Evolutionary conservation across 2,329 filamentous ascomycete genomes (phyloP).

Genomic region (Penicillium sp.): DNA sequence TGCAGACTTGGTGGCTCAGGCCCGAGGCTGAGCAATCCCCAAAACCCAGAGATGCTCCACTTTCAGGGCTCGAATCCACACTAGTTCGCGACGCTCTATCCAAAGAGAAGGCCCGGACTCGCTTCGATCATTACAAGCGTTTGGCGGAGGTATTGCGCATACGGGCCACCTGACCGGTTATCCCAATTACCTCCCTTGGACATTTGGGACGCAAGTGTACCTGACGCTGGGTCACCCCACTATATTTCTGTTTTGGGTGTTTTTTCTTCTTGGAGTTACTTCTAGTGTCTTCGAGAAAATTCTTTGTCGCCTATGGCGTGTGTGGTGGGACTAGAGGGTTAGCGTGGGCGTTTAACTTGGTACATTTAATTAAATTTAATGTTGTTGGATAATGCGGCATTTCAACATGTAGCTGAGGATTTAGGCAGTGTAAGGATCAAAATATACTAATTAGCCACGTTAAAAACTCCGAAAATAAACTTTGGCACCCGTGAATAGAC

Average conservation of each 20-base stretch:
- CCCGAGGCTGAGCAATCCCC: conserved; percentile 8
- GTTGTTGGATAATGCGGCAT: not conserved
- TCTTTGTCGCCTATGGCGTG: conserved; percentile 5
- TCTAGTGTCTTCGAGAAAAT: conserved; percentile 17
- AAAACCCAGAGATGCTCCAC: conserved; percentile 17
- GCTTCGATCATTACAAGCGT: conserved; percentile 18
- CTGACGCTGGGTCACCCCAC: conserved; percentile 10
- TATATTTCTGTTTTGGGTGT: conserved; percentile 8
- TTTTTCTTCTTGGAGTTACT: not conserved
- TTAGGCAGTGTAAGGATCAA: too few species aligned
- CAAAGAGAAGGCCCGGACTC: conserved; percentile 22
- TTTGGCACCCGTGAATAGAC: not conserved
- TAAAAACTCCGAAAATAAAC: not conserved
- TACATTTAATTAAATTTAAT: not conserved
- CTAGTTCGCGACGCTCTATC: conserved; percentile 19
- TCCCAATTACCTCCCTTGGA: not conserved
- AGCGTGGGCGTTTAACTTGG: not conserved
- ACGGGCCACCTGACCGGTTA: not conserved
- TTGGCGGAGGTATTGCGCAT: conserved; percentile 1
- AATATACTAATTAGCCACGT: too few species aligned
- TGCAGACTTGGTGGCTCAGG: conserved; percentile 9
- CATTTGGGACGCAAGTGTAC: conserved; percentile 6
- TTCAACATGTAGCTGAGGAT: not conserved
- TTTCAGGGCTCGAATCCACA: conserved; percentile 29
- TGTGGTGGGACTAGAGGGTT: not conserved